Evolutionary conservation across 1,284 basidiomycete species (phyloP), one percentile per base, ranked within the genome.

Genomic region (Boletus semigastroideus): DNA sequence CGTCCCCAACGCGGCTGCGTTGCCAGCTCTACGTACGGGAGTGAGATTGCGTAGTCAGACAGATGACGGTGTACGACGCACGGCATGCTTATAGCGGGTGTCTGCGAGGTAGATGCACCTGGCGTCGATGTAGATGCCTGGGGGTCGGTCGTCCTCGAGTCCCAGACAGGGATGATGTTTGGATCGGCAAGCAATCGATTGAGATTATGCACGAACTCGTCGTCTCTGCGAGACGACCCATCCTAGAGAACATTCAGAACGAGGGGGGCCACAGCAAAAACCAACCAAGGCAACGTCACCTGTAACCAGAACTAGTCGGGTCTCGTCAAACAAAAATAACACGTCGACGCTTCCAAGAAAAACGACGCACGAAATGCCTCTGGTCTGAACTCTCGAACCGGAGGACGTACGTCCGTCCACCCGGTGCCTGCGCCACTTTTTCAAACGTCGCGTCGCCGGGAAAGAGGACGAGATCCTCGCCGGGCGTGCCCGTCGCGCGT

Each of bases 291-390:
- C 6, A 11, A 25, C 42, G 48, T 62, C 70, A 86, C 88, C 85
- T 91, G 89, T 78, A 92, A 75, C 88, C 88, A 92, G 63, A 90
- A 91, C 88, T 91, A 12, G n/a, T n/a, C n/a, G 4, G 34, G 5
- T 20, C 49, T 49, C 48, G 40, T 62, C 52, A 53, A 55, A 4
- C 14, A 17, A 34, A n/a, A n/a, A n/a, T n/a, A n/a, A n/a, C 4
- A 16, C 33, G 7, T 34, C 33, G 16, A n/a, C 14, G 7, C 16
- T 8, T 31, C 30, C 31, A 16, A 33, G 14, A 6, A 34, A 12
- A 31, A 49, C 1, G 36, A 79, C 89, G 67, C 60, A 92, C 89
- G 65, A 92, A 92, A 65, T 91, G 87, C 53, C 80, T 79, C 63
- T 90, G 86, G 44, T 88, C 78, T 16, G 89, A 91, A 7, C 87